A percentile compares a stretch with the other conserved stretches of the same genome.
Evolutionary conservation across 148 eudicot species (phyloP).

Genomic region (Drosera capensis): DNA sequence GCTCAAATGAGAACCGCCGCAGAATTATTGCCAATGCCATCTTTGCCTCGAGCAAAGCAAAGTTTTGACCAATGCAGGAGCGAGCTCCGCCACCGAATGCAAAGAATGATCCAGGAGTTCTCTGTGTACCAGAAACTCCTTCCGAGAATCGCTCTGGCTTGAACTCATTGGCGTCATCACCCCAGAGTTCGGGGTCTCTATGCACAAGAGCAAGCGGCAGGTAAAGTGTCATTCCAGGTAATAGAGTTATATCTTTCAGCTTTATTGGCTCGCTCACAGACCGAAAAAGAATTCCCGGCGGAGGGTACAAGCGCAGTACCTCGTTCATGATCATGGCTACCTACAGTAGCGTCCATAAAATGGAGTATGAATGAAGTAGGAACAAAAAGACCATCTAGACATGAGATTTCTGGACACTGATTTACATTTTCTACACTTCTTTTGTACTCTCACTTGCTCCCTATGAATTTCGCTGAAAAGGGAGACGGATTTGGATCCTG

Average conservation of each 20-base stretch:
- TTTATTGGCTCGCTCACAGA: constrained; percentile 1
- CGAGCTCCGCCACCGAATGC: constrained; percentile 11
- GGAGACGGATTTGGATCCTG: too few relatives aligned
- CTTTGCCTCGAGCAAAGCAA: constrained; percentile 29
- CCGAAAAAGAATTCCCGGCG: constrained; percentile 11
- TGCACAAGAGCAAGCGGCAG: constrained; percentile 23
- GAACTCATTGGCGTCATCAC: constrained; percentile 14
- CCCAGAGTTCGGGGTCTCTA: constrained; percentile 30
- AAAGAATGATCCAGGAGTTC: constrained; percentile 1
- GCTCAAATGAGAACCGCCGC: constrained; percentile 25
- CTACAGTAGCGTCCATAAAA: too few relatives aligned
- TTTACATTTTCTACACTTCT: too few relatives aligned
- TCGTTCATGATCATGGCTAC: constrained; percentile 25
- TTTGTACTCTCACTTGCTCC: too few relatives aligned
- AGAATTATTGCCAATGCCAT: constrained; percentile 37
- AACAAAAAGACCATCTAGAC: too few relatives aligned
- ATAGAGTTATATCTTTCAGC: constrained; percentile 14
- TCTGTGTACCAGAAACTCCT: constrained; percentile 6
- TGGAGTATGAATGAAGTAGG: too few relatives aligned
- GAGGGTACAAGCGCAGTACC: constrained; percentile 29
- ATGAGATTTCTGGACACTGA: too few relatives aligned
- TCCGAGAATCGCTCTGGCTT: constrained; percentile 11
- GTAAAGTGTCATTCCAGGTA: constrained; percentile 13
- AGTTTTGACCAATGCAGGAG: constrained; percentile 24
- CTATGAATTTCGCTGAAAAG: too few relatives aligned